Evolutionary conservation across 768 basidiomycete genomes (phyloP).

Genomic region (Tylopilus balloui): DNA sequence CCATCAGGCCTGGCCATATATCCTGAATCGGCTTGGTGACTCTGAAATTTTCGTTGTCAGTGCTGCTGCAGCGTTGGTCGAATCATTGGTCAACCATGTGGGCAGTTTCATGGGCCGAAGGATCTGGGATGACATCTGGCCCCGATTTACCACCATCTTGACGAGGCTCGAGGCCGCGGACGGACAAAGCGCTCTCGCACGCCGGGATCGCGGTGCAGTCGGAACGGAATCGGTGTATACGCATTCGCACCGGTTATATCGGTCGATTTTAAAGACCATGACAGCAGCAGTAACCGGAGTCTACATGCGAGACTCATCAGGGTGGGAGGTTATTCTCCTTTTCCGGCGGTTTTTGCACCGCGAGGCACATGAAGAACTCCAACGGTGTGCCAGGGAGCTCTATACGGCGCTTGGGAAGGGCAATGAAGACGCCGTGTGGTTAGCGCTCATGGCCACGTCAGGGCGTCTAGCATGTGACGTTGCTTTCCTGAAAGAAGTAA

Average conservation of each 20-base stretch:
- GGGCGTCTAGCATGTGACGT: slow-evolving; percentile 39
- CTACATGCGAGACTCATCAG: slow-evolving; percentile 59
- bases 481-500: slow-evolving; percentile 48
- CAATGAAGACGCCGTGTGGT: slow-evolving; percentile 84
- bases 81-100: slow-evolving; percentile 59
- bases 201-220: slow-evolving; percentile 45
- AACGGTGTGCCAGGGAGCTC: slow-evolving; percentile 56
- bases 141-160: slow-evolving; percentile 64
- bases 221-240: slow-evolving; percentile 74
- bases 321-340: slow-evolving; percentile 78
- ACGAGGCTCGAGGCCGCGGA: slow-evolving; percentile 59
- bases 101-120: slow-evolving; percentile 84
- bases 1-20: slow-evolving; percentile 91
- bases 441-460: slow-evolving; percentile 57
- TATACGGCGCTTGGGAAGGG: slow-evolving; percentile 55
- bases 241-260: slow-evolving; percentile 74
- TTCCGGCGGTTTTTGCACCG: slow-evolving; percentile 74
- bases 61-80: slow-evolving; percentile 71
- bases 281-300: slow-evolving; percentile 61
- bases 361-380: slow-evolving; percentile 70
- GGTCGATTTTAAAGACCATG: slow-evolving; percentile 73
- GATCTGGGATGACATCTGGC: slow-evolving; percentile 94
- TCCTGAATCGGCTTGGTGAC: slow-evolving; percentile 78
- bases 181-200: slow-evolving; percentile 58
- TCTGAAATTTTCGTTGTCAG: slow-evolving; percentile 73